Conservation (phyloP, 169 alveolate species). For the Plasmodium inui region DNA sequence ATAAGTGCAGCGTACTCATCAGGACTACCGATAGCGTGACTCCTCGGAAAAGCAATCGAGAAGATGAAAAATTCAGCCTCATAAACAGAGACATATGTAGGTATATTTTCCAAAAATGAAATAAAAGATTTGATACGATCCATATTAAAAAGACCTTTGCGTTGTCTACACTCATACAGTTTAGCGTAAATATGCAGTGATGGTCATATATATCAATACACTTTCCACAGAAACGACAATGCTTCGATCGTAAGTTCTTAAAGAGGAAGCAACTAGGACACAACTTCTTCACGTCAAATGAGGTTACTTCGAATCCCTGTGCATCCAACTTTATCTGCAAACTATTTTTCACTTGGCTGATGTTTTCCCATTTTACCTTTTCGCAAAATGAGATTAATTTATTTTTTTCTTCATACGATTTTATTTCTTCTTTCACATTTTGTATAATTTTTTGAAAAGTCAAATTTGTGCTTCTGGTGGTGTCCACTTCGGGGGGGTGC, state of each 20-base stretch:
- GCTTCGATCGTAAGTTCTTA: slow-evolving; percentile 93
- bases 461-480: not conserved
- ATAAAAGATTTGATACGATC: slow-evolving; percentile 34
- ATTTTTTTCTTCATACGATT: slow-evolving; percentile 20
- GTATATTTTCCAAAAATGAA: slow-evolving; percentile 15
- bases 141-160: slow-evolving; percentile 44
- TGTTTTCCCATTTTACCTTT: slow-evolving; percentile 20
- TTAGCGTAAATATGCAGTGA: slow-evolving; percentile 88
- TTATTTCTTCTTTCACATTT: slow-evolving; percentile 43
- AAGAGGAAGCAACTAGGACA: slow-evolving; percentile 65
- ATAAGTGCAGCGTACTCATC: not conserved
- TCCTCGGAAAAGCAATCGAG: not conserved
- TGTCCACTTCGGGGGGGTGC: not conserved
- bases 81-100: not conserved
- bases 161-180: slow-evolving; percentile 68
- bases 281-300: slow-evolving; percentile 47
- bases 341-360: not conserved
- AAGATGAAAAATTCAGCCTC: not conserved
- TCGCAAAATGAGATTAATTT: slow-evolving; percentile 10
- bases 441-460: slow-evolving; percentile 19
- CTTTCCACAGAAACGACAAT: slow-evolving; percentile 93
- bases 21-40: not conserved
- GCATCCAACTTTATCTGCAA: slow-evolving; percentile 15
- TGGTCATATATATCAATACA: slow-evolving; percentile 95
- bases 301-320: slow-evolving; percentile 5